Evolutionary conservation across 1,284 basidiomycete genomes (phyloP).

Genomic region (Vanrija pseudolonga): DNA sequence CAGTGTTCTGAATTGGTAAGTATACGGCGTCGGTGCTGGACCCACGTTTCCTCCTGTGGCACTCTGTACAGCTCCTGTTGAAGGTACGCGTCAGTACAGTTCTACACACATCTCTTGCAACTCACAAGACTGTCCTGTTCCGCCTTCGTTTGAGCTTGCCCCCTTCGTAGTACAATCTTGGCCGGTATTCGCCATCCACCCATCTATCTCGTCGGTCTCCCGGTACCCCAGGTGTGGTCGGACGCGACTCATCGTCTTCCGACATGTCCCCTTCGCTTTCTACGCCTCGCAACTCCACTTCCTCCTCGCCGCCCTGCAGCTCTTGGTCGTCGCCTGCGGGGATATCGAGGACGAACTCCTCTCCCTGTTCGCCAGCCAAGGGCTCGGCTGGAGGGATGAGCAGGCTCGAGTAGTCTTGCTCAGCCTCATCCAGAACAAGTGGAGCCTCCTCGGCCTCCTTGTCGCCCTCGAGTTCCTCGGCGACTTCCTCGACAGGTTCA

Average conservation of each 20-base stretch:
- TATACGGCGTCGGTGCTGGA: not conserved
- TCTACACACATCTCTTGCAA: not conserved
- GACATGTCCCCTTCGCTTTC: constrained; percentile 4
- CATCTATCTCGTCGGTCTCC: constrained; percentile 6
- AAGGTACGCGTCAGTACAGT: not conserved
- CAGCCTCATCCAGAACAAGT: not conserved
- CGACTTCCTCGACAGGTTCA: constrained; percentile 5
- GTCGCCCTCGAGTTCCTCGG: not conserved
- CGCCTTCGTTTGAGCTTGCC: constrained; percentile 36
- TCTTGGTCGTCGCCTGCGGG: constrained; percentile 7
- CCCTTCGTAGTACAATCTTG: constrained; percentile 20
- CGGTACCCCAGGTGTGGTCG: not conserved
- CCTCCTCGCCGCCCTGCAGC: constrained; percentile 4
- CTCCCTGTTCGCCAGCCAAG: constrained; percentile 32
- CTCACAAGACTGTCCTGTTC: constrained; percentile 44
- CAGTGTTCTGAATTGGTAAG: constrained; percentile 31
- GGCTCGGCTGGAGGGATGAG: constrained; percentile 9
- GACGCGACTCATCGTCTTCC: constrained; percentile 6
- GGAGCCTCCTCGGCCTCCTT: not conserved
- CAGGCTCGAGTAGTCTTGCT: constrained; percentile 14
- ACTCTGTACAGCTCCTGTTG: constrained; percentile 44
- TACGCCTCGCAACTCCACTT: not conserved
- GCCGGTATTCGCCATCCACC: constrained; percentile 10
- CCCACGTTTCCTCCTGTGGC: constrained; percentile 43
- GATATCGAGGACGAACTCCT: constrained; percentile 29